phyloP scores from a whole-genome alignment of 179 eudicot species.

The Heliamphora pulchella region DNA sequence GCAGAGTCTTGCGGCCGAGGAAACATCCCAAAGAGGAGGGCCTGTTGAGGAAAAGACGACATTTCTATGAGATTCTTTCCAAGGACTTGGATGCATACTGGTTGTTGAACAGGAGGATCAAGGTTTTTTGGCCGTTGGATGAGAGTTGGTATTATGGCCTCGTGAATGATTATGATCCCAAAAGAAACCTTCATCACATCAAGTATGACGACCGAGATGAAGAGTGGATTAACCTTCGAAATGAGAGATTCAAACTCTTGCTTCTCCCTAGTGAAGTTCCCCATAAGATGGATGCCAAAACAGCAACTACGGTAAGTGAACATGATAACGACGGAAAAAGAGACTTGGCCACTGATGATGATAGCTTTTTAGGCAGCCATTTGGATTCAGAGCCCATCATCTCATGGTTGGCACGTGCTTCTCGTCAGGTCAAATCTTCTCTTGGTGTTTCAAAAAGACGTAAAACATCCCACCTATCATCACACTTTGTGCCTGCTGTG shows the following conservation, averaged over 20 bases:
- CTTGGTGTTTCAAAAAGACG: conserved; percentile 40
- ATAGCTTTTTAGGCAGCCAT: conserved; percentile 24
- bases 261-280: conserved; percentile 82
- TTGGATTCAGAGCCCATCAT: conserved; percentile 83
- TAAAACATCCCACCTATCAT: conserved; percentile 26
- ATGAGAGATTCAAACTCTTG: conserved; percentile 78
- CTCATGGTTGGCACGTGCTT: conserved; percentile 70
- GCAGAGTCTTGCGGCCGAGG: conserved; percentile 55
- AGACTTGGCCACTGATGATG: conserved; percentile 26
- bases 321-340: conserved; percentile 20
- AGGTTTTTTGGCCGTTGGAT: conserved; percentile 92
- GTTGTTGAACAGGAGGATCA: conserved; percentile 72
- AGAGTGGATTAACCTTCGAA: conserved; percentile 77
- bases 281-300: conserved; percentile 28
- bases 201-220: conserved; percentile 89
- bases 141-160: conserved; percentile 85
- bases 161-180: conserved; percentile 59
- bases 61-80: conserved; percentile 61
- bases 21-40: conserved; percentile 48
- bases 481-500: conserved; percentile 24
- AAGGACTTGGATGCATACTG: conserved; percentile 58
- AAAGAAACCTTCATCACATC: conserved; percentile 64
- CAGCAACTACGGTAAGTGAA: conserved; percentile 21
- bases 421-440: conserved; percentile 43
- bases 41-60: conserved; percentile 48